Evolutionary conservation across 1,284 basidiomycete species (phyloP), one percentile per base, ranked within the genome.

Genomic region (Cryptococcus sp.): DNA sequence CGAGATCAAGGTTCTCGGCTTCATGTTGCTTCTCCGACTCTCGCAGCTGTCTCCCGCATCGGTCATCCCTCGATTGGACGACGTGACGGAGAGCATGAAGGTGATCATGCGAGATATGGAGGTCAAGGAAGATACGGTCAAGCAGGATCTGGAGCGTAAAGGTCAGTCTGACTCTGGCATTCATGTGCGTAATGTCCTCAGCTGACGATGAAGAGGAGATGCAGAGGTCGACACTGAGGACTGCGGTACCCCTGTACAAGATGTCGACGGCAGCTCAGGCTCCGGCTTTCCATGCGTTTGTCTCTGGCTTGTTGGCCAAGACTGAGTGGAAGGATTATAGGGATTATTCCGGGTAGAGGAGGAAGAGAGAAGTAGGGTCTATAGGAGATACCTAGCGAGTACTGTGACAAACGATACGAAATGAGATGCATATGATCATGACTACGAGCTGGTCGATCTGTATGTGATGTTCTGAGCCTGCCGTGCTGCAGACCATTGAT

Each of bases 1-100:
- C 68, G 93, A 97, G 67, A 87, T 99, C 77, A 97, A 97, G 75
- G 89, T 95, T 35, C 82, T 98, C 50, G 92, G 85, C 51, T 90
- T 95, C 73, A 87, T 98, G 81, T 87, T 97, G 76, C 79, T 97
- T 31, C 88, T 92, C 76, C 84, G 92, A 22, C 80, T 99, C 3
- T 82, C 89, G 3, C 84, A 87, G 64, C 80, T 93, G 19, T 86
- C 88, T 1, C 87, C 88, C 2, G 82, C 84, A 0, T 82, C 85
- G 21, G 82, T 95, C 22, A 77, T 84, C n/a, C 82, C 87, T 60
- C 81, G 86, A 25, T 78, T 98, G 43, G 92, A 97, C 61, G 90
- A 93, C 51, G 80, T 86, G 10, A 85, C 86, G 1, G 84, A 84
- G 3, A 79, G 82, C 23, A 79, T 98, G 57, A 84, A 87, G 63